phyloP scores from a whole-genome alignment of 306 rosid species.

The Prunus mira region DNA sequence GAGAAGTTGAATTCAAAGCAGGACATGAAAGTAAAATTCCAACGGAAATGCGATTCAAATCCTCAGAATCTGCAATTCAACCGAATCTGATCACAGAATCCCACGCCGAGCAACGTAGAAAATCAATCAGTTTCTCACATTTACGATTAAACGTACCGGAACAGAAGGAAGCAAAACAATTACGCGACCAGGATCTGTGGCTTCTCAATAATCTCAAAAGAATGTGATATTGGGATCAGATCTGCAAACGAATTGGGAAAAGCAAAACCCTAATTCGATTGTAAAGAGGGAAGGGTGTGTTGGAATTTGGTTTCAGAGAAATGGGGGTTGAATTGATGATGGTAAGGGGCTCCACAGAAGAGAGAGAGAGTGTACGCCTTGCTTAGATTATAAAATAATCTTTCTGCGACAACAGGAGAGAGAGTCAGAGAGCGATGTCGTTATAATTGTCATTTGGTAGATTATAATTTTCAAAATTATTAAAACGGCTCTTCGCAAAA shows the following conservation, averaged over 20 bases:
- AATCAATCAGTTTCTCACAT: conserved; percentile 1
- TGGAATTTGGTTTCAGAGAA: background rate
- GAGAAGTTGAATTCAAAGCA: conserved; percentile 51
- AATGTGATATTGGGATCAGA: conserved; percentile 43
- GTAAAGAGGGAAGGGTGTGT: background rate
- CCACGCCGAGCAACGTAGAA: conserved; percentile 5
- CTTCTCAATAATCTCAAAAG: background rate
- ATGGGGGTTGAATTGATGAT: conserved; percentile 19
- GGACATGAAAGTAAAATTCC: conserved; percentile 57
- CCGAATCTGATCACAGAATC: conserved; percentile 12
- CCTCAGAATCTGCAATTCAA: conserved; percentile 34
- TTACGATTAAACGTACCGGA: conserved; percentile 15
- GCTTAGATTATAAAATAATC: conserved; percentile 20
- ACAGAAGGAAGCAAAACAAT: background rate
- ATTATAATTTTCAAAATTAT: conserved; percentile 35
- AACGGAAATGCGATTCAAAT: conserved; percentile 31
- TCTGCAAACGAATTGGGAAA: conserved; percentile 36
- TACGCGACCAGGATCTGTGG: conserved; percentile 34
- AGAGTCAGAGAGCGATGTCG: background rate
- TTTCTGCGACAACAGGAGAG: background rate
- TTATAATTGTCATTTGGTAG: conserved; percentile 10
- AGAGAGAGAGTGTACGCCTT: conserved; percentile 12
- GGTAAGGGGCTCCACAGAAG: conserved; percentile 29
- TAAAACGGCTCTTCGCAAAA: conserved; percentile 45
- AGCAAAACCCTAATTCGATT: conserved; percentile 36